Conservation (phyloP, 2,329 filamentous ascomycete genomes). For the Calonectria pauciramosa region DNA sequence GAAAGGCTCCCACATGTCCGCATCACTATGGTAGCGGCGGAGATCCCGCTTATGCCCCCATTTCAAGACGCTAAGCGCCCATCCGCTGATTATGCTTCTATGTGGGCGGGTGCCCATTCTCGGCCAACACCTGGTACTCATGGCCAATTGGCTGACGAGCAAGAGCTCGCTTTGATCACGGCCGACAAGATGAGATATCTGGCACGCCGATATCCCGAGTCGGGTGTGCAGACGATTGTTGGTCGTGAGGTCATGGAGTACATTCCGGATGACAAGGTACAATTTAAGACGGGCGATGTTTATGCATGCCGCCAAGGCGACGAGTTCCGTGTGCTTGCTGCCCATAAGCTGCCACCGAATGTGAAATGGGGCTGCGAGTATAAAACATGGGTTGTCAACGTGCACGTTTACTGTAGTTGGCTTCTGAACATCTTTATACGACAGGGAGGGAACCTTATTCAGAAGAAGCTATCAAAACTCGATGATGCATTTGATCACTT, state of each 20-base stretch:
- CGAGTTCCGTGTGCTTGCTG: background rate
- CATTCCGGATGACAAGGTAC: background rate
- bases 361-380: background rate
- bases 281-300: background rate
- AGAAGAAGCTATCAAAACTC: background rate
- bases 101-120: background rate
- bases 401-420: background rate
- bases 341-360: background rate
- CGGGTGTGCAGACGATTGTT: background rate
- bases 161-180: background rate
- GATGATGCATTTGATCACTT: slow-evolving; percentile 5
- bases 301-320: background rate
- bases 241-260: background rate
- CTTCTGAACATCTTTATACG: background rate
- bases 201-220: background rate
- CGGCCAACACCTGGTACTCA: background rate
- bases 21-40: background rate
- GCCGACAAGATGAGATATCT: background rate
- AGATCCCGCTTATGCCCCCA: background rate
- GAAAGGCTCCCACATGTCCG: background rate
- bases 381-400: background rate
- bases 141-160: background rate
- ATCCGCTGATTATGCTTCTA: slow-evolving; percentile 7
- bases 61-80: background rate
- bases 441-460: background rate